These are phyloP conservation scores for Ulota crispa DNA, from an alignment of 225 moss, liverwort and hornwort genomes.

Conservation along the genomic window DNA sequence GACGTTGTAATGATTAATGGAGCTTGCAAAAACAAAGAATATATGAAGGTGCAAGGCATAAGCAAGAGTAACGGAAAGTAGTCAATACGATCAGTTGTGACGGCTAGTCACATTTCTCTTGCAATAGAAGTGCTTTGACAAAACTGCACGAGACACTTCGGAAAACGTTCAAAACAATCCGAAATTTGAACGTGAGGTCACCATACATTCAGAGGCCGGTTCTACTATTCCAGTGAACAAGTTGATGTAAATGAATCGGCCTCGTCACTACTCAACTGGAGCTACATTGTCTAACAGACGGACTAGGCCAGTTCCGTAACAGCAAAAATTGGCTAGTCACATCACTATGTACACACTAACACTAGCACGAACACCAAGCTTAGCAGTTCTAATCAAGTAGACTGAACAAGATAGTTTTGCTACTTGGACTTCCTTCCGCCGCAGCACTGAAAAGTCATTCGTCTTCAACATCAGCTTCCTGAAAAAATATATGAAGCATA, in stretches of 20 bases:
- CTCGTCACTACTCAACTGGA: slow-evolving; percentile 13
- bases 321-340: slow-evolving; percentile 12
- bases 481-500: background rate
- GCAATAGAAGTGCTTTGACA: background rate
- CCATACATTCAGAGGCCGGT: background rate
- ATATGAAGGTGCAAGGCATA: background rate
- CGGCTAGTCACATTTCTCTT: background rate
- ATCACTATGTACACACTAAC: slow-evolving; percentile 43
- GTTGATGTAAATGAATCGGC: background rate
- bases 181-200: background rate
- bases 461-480: slow-evolving; percentile 46
- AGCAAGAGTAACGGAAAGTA: too few species aligned
- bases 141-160: background rate
- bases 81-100: too few species aligned
- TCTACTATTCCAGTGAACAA: slow-evolving; percentile 4
- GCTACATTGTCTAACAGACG: background rate
- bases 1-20: background rate
- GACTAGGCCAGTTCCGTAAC: background rate
- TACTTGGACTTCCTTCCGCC: background rate
- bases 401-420: background rate
- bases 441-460: slow-evolving; percentile 9
- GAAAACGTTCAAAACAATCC: background rate
- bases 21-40: background rate
- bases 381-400: slow-evolving; percentile 11
- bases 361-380: background rate